These are phyloP conservation scores for Aspergillus pseudotamarii DNA, from an alignment of 2,329 filamentous ascomycete genomes.

Conservation along the genomic window DNA sequence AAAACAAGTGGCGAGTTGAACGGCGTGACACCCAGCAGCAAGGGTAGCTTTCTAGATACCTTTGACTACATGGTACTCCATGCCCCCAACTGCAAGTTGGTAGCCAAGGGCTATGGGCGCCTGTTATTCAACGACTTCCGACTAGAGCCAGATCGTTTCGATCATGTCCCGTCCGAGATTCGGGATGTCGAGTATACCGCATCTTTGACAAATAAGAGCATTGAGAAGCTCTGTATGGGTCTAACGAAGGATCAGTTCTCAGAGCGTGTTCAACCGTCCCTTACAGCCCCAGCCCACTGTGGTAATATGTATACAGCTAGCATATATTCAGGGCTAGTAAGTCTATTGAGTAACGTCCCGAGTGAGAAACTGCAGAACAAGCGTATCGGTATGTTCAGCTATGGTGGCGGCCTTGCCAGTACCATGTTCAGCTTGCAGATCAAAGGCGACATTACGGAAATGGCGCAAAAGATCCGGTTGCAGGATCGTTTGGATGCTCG, in stretches of 20 bases:
- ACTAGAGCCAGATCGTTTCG: slow-evolving; percentile 69
- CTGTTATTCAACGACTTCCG: slow-evolving; percentile 86
- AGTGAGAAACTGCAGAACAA: slow-evolving; percentile 68
- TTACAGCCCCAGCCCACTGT: slow-evolving; percentile 76
- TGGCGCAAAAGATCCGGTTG: slow-evolving; percentile 70
- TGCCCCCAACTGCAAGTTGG: slow-evolving; percentile 83
- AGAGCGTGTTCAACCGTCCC: slow-evolving; percentile 72
- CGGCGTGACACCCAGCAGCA: slow-evolving; percentile 49
- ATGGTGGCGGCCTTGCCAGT: slow-evolving; percentile 75
- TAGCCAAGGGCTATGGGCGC: slow-evolving; percentile 81
- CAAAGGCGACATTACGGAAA: slow-evolving; percentile 68
- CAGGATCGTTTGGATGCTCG: slow-evolving; percentile 68
- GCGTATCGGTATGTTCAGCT: slow-evolving; percentile 76
- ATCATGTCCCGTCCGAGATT: slow-evolving; percentile 74
- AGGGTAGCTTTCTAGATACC: slow-evolving; percentile 66
- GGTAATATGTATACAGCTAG: slow-evolving; percentile 66
- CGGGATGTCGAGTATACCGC: slow-evolving; percentile 77
- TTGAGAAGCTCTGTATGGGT: slow-evolving; percentile 85
- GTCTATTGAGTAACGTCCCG: slow-evolving; percentile 65
- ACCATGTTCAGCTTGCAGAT: slow-evolving; percentile 70
- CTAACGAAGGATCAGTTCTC: slow-evolving; percentile 82
- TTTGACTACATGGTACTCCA: slow-evolving; percentile 87
- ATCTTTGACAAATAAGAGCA: slow-evolving; percentile 76
- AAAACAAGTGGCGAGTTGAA: slow-evolving; percentile 52
- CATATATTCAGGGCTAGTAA: slow-evolving; percentile 60